Percentiles rank a stretch among this genome's conserved stretches.
These are phyloP conservation scores for Colletotrichum abscissum DNA, from an alignment of 2,329 filamentous ascomycete genomes.

Conservation along the genomic window DNA sequence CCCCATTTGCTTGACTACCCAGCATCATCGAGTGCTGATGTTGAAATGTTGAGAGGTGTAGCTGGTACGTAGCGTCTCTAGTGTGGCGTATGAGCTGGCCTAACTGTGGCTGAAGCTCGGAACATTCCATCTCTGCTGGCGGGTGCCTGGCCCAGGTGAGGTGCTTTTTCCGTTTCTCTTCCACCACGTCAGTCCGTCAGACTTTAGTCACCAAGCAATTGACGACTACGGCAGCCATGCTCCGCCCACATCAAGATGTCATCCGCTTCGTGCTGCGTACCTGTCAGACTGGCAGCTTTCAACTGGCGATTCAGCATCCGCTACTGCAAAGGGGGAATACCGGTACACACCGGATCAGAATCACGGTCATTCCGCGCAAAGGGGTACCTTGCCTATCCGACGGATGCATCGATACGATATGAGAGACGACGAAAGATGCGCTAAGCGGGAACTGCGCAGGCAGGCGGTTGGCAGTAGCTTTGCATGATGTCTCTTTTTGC, in stretches of 20 bases:
- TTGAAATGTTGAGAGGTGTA: too few species aligned
- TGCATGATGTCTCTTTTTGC: neutral
- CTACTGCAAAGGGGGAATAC: conserved; percentile 5
- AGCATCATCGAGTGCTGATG: too few species aligned
- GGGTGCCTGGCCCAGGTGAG: too few species aligned
- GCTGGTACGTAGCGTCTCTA: too few species aligned
- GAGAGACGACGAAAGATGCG: conserved; percentile 3
- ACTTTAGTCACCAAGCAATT: too few species aligned
- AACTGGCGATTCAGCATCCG: neutral
- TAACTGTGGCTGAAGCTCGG: too few species aligned
- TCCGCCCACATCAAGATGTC: neutral
- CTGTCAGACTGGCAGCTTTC: conserved; percentile 2
- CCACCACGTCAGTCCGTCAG: too few species aligned
- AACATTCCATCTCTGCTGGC: too few species aligned
- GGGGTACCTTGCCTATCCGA: conserved; percentile 32
- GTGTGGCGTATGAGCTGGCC: too few species aligned
- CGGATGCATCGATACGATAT: neutral
- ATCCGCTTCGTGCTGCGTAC: neutral
- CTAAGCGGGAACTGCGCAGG: neutral
- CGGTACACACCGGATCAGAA: neutral
- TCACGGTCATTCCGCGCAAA: neutral
- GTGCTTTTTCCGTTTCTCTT: too few species aligned
- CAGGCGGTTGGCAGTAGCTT: neutral
- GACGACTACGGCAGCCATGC: too few species aligned
- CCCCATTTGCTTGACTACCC: too few species aligned